These are phyloP conservation scores for Skeletonema potamos DNA, from an alignment of 108 stramenopile species.

Conservation along the genomic window DNA sequence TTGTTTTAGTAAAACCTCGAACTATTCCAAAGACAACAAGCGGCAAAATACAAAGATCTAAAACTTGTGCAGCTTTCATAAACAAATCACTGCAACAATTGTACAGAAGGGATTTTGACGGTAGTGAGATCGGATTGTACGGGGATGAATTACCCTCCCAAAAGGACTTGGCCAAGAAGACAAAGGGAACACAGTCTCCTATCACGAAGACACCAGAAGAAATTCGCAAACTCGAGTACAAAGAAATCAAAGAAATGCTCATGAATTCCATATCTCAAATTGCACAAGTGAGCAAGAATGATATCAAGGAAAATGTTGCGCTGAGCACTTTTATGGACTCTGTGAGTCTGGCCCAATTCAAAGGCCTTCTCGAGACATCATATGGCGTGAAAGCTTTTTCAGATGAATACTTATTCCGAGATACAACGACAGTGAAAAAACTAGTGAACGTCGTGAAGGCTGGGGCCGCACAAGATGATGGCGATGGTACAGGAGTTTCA, in stretches of 20 bases:
- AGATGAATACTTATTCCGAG: conserved; percentile 88
- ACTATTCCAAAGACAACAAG: conserved; percentile 97
- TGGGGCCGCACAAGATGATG: conserved; percentile 75
- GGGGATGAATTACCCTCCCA: not conserved
- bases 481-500: conserved; percentile 12
- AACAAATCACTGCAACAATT: conserved; percentile 63
- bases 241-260: conserved; percentile 63
- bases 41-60: conserved; percentile 97
- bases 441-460: conserved; percentile 80
- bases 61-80: conserved; percentile 84
- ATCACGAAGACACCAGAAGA: conserved; percentile 12
- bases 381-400: conserved; percentile 70
- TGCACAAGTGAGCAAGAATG: conserved; percentile 50
- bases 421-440: conserved; percentile 69
- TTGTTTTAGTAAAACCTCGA: conserved; percentile 83
- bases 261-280: conserved; percentile 58
- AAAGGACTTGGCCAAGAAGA: not conserved
- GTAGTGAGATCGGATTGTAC: conserved; percentile 4
- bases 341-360: conserved; percentile 80
- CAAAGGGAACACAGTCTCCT: not conserved
- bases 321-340: conserved; percentile 82
- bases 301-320: conserved; percentile 55
- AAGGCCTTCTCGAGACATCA: conserved; percentile 69
- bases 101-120: conserved; percentile 53
- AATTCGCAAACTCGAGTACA: conserved; percentile 52